phyloP scores from a whole-genome alignment of 2,329 filamentous ascomycete species.

The Penicillium crustosum region DNA sequence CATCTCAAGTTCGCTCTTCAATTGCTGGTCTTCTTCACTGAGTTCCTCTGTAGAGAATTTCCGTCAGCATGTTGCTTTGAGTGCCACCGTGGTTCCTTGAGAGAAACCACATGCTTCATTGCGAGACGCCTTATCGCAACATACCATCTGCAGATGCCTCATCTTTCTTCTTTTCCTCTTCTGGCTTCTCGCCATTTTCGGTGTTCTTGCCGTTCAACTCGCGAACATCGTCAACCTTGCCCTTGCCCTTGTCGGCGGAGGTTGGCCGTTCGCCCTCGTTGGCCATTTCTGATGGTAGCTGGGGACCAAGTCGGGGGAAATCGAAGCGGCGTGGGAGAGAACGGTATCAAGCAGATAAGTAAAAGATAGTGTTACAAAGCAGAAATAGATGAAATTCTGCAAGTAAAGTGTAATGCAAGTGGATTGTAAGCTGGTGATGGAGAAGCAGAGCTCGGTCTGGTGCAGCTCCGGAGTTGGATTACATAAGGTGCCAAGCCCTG shows the following conservation, averaged over 20 bases:
- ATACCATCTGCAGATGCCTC: conserved; percentile 64
- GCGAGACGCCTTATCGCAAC: conserved; percentile 23
- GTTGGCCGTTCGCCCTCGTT: conserved; percentile 87
- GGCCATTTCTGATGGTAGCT: conserved; percentile 66
- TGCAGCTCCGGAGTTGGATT: conserved; percentile 24
- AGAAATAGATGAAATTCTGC: conserved; percentile 19
- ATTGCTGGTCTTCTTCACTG: conserved; percentile 95
- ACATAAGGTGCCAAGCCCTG: conserved; percentile 24
- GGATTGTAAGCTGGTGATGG: conserved; percentile 30
- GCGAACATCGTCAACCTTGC: conserved; percentile 73
- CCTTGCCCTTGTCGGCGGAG: conserved; percentile 91
- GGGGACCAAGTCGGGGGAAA: conserved; percentile 28
- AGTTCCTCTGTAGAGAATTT: conserved; percentile 72
- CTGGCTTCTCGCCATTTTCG: conserved; percentile 67
- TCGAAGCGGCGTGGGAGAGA: conserved; percentile 8
- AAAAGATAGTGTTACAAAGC: conserved; percentile 11
- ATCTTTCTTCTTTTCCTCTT: conserved; percentile 72
- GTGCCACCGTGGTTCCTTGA: conserved; percentile 23
- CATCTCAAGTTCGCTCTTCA: conserved; percentile 98
- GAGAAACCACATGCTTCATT: conserved; percentile 15
- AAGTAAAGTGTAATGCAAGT: conserved; percentile 22
- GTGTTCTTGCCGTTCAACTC: conserved; percentile 57
- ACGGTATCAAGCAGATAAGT: conserved; percentile 3
- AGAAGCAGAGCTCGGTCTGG: conserved; percentile 27
- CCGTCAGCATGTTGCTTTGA: conserved; percentile 28